A percentile compares a stretch with the other conserved stretches of the same genome.
Conservation (phyloP, 345 rosid genomes). For the Draba incana region DNA sequence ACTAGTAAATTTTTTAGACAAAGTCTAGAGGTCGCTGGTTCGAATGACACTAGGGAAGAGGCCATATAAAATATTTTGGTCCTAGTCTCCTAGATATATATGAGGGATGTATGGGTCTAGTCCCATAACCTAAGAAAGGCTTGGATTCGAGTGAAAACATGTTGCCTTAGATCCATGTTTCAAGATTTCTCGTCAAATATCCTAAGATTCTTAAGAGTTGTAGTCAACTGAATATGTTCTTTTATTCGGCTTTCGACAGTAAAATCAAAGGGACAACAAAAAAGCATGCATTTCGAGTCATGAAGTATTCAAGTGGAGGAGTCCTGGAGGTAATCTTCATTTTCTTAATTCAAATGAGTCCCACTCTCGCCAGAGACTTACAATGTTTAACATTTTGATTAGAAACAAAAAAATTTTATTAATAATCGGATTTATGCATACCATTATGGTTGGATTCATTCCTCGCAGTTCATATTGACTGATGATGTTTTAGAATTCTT, state of each 20-base stretch:
- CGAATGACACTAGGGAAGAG: too few species aligned
- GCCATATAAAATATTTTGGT: too few species aligned
- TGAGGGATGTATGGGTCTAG: too few species aligned
- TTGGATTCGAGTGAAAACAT: not conserved
- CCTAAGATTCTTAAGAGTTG: not conserved
- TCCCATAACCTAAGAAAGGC: not conserved
- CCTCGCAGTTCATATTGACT: slow-evolving; percentile 12
- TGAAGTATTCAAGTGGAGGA: slow-evolving; percentile 93
- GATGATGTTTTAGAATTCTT: slow-evolving; percentile 29
- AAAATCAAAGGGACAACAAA: slow-evolving; percentile 65
- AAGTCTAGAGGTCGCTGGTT: too few species aligned
- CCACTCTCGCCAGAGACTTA: not conserved
- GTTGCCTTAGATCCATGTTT: slow-evolving; percentile 8
- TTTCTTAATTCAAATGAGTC: slow-evolving; percentile 16
- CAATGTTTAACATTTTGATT: slow-evolving; percentile 5
- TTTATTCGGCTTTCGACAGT: slow-evolving; percentile 53
- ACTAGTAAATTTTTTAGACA: too few species aligned
- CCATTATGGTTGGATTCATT: slow-evolving; percentile 10
- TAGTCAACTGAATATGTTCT: slow-evolving; percentile 6
- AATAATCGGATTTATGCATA: slow-evolving; percentile 6
- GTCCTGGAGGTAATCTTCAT: slow-evolving; percentile 79
- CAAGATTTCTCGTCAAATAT: not conserved
- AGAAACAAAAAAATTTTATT: not conserved
- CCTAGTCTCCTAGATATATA: too few species aligned
- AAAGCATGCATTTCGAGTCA: slow-evolving; percentile 84